Base-by-base conservation (phyloP, 2,329 filamentous ascomycete species). In the Coniochaeta sp. region DNA sequence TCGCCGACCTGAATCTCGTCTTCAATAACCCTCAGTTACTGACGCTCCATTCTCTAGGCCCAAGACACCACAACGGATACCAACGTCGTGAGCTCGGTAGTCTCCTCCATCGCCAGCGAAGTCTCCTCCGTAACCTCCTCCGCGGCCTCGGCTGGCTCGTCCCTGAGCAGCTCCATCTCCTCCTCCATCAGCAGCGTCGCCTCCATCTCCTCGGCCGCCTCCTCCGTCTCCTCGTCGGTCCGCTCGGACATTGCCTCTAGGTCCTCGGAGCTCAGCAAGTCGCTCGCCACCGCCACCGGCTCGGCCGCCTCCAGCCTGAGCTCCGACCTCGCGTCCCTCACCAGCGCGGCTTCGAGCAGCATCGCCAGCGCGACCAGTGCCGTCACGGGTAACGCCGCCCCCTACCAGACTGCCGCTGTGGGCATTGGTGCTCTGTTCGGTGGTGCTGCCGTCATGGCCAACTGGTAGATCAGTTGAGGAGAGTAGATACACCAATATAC, bases 401-500 rank as follows among this genome's bases (percentile, higher is more conserved):
- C 68, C 45, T 59, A 61, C 51, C 67, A 66, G 55, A 75, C 72
- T 14, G 74, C 65, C 26, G 72, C 67, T 26, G 57, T 76, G 38
- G 73, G 69, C 18, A 62, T 77, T 46, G 73, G 73, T 28, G 74
- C 73, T 22, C 64, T 77, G 53, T 62, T 76, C 48, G 75, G 73
- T 22, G 75, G 73, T 58, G 72, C 70, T 3, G 75, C 71, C 49
- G 52, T 74, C 49, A 56, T 75, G 47, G 67, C 62, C 59, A 75
- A 75, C 65, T 52, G 76, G 59, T 77, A 73, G 22, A 42, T 14
- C 4, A 16, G 18, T 10, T 24, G 18, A 4, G 33, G 14, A 67
- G 58, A 27, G n/a, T n/a, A n/a, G n/a, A n/a, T n/a, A n/a, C n/a
- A n/a, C n/a, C n/a, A n/a, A n/a, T n/a, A n/a, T n/a, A n/a, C n/a